phyloP scores from a whole-genome alignment of 2,329 filamentous ascomycete species.

The Ceratocystis ficicola region DNA sequence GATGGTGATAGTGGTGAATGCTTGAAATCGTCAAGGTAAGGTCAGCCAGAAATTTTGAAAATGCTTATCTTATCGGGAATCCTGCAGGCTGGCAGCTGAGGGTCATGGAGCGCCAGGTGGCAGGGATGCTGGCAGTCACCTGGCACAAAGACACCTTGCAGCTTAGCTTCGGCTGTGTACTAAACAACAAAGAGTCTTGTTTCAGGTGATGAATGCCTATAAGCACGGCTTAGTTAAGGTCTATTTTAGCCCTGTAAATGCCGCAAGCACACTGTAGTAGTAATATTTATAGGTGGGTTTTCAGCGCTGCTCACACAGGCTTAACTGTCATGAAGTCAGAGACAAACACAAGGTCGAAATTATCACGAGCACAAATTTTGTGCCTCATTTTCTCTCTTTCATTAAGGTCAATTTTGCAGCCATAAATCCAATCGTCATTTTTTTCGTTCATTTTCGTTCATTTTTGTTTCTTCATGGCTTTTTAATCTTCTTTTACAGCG shows the following conservation, averaged over 20 bases:
- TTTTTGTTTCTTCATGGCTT: neutral
- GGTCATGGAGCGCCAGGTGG: neutral
- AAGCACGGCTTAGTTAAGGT: too few relatives aligned
- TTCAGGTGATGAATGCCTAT: too few relatives aligned
- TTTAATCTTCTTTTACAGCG: neutral
- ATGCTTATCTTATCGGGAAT: slow-evolving; percentile 19
- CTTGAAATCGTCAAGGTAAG: neutral
- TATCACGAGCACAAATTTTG: slow-evolving; percentile 1
- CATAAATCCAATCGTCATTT: neutral
- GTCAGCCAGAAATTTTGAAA: slow-evolving; percentile 17
- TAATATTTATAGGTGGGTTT: neutral
- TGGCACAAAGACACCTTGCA: slow-evolving; percentile 6
- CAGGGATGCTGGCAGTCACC: neutral
- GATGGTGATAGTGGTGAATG: neutral
- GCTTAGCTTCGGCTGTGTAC: neutral
- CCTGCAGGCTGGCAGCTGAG: neutral
- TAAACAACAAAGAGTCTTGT: too few relatives aligned
- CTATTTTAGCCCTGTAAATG: too few relatives aligned
- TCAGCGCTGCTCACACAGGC: too few relatives aligned
- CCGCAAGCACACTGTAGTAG: too few relatives aligned
- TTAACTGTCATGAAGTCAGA: too few relatives aligned
- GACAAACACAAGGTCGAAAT: neutral
- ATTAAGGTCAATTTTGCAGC: neutral
- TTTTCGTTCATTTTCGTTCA: neutral
- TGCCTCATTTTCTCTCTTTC: neutral